These are phyloP conservation scores for Begonia peltatifolia DNA, from an alignment of 306 rosid genomes.

Conservation along the genomic window DNA sequence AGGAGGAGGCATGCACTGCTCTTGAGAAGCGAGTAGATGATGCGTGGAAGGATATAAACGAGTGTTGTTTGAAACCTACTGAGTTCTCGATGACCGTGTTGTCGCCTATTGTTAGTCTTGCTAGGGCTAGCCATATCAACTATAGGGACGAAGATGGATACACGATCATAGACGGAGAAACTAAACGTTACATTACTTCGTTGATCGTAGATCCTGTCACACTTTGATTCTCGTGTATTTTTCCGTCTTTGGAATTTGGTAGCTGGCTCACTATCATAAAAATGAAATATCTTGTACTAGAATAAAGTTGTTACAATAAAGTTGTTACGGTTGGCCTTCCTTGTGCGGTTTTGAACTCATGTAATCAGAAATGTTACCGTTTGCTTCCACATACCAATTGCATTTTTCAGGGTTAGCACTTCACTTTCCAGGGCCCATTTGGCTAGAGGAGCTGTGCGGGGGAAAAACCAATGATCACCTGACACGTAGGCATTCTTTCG, in stretches of 20 bases:
- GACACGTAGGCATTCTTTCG: no score
- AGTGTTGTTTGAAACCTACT: conserved; percentile 13
- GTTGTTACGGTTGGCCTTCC: no score
- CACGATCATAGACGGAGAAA: conserved; percentile 10
- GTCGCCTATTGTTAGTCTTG: conserved; percentile 17
- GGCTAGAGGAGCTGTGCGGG: no score
- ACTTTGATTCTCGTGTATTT: background rate
- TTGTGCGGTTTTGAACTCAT: no score
- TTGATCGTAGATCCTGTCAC: conserved; percentile 15
- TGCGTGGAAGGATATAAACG: conserved; percentile 31
- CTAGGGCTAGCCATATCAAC: conserved; percentile 14
- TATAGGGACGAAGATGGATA: conserved; percentile 23
- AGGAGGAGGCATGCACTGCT: conserved; percentile 3
- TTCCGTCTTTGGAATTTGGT: background rate
- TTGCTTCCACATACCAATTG: no score
- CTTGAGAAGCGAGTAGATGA: conserved; percentile 7
- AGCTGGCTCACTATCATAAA: no score
- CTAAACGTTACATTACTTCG: conserved; percentile 12
- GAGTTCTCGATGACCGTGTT: conserved; percentile 18
- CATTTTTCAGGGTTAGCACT: no score
- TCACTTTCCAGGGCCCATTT: no score
- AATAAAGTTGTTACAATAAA: no score
- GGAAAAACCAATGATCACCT: no score
- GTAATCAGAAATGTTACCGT: no score
- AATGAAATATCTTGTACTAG: no score